These are phyloP conservation scores for Solanum piurae DNA, from an alignment of 257 asterid genomes.

Conservation along the genomic window DNA sequence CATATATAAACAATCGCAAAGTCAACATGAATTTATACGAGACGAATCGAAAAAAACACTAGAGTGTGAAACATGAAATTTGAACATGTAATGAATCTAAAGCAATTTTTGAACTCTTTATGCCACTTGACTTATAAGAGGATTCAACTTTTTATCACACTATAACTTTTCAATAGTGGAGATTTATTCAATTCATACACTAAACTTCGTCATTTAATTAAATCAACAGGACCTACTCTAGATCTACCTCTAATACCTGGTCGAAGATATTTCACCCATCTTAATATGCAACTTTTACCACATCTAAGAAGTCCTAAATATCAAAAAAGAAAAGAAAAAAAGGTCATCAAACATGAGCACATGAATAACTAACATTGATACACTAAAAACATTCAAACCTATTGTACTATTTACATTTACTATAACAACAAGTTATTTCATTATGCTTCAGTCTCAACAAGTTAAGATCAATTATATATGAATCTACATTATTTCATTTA, in stretches of 20 bases:
- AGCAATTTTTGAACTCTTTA: neutral
- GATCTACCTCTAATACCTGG: neutral
- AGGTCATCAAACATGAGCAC: neutral
- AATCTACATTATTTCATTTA: neutral
- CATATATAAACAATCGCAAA: no score
- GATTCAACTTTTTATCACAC: no score
- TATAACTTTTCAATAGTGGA: no score
- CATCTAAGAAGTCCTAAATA: neutral
- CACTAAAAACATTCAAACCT: neutral
- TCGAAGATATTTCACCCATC: neutral
- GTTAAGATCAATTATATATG: neutral
- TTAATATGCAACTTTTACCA: slow-evolving; percentile 3
- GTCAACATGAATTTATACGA: neutral
- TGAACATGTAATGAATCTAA: neutral
- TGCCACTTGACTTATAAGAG: neutral
- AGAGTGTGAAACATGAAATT: neutral
- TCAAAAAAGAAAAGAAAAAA: neutral
- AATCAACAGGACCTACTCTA: neutral
- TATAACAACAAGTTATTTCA: neutral
- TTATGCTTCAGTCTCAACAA: neutral
- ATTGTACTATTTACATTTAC: neutral
- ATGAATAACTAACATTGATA: neutral
- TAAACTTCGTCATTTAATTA: neutral
- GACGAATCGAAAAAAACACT: no score
- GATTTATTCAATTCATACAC: no score